Conservation (phyloP, 2,329 filamentous ascomycete genomes). For the Cladosporium austrohemisphaericum region DNA sequence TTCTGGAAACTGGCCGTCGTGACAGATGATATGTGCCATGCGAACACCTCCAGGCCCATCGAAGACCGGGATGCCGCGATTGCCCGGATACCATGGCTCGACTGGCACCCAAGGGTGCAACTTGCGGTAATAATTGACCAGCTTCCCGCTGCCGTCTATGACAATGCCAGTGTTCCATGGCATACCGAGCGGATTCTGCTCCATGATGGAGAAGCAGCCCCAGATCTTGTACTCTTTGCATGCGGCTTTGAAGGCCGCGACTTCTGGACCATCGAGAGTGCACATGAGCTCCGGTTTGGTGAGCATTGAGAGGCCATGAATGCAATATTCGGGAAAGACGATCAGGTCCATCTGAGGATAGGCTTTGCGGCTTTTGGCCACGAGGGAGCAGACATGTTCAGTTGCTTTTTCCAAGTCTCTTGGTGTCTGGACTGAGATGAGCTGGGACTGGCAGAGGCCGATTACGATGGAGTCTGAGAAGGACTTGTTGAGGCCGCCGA, state of each 20-base stretch:
- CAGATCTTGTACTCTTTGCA: constrained; percentile 27
- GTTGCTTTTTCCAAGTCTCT: constrained; percentile 18
- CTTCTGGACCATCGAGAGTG: constrained; percentile 29
- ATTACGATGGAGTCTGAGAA: constrained; percentile 21
- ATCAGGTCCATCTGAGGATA: constrained; percentile 28
- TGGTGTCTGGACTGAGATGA: constrained; percentile 20
- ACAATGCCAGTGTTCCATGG: constrained; percentile 28
- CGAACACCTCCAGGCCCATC: constrained; percentile 21
- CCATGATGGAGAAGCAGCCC: constrained; percentile 33
- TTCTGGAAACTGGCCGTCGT: constrained; percentile 29
- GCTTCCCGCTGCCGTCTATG: constrained; percentile 22
- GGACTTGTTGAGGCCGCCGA: constrained; percentile 23
- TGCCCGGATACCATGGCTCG: constrained; percentile 28
- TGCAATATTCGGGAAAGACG: constrained; percentile 31
- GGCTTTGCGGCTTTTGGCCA: constrained; percentile 20
- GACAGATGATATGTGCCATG: constrained; percentile 29
- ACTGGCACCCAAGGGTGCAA: constrained; percentile 29
- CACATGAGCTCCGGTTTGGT: constrained; percentile 30
- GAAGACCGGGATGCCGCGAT: constrained; percentile 25
- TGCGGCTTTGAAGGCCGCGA: constrained; percentile 26
- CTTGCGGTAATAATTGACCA: constrained; percentile 29
- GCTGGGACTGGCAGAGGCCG: constrained; percentile 24
- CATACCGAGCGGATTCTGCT: constrained; percentile 24
- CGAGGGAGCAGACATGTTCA: constrained; percentile 21
- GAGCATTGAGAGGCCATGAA: constrained; percentile 30